Percentiles rank a stretch among this genome's conserved stretches.
Conservation (phyloP, 768 basidiomycete species). For the Naganishia vaughanmartiniae region DNA sequence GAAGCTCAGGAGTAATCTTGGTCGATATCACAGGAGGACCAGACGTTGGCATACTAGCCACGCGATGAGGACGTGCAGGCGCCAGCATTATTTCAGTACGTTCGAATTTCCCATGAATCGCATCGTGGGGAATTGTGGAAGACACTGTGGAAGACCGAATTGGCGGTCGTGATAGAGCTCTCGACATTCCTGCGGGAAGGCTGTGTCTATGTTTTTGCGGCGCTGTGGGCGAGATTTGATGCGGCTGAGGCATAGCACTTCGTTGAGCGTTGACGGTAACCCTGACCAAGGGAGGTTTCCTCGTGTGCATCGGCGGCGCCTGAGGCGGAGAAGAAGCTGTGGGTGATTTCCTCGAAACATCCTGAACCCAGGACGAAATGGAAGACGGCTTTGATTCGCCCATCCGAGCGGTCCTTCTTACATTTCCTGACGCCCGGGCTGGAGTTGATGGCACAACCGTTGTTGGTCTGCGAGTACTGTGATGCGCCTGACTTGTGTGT, state of each 20-base stretch:
- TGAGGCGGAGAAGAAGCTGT: not conserved
- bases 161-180: not conserved
- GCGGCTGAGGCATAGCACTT: not conserved
- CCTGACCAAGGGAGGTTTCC: not conserved
- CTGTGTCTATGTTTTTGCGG: too few species aligned
- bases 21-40: not conserved
- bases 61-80: not conserved
- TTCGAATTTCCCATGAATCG: conserved; percentile 7
- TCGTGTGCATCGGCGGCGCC: not conserved
- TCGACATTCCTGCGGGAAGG: not conserved
- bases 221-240: not conserved
- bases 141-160: not conserved
- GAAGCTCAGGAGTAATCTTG: not conserved
- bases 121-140: not conserved
- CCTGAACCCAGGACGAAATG: not conserved
- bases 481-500: not conserved
- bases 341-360: not conserved
- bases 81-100: not conserved
- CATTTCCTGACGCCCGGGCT: not conserved
- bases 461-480: not conserved
- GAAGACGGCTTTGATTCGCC: not conserved
- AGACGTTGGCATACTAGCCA: not conserved
- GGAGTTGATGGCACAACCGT: too few species aligned
- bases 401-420: not conserved
- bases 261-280: not conserved